These are phyloP conservation scores for Beauveria caledonica DNA, from an alignment of 2,329 filamentous ascomycete species.

Conservation along the genomic window DNA sequence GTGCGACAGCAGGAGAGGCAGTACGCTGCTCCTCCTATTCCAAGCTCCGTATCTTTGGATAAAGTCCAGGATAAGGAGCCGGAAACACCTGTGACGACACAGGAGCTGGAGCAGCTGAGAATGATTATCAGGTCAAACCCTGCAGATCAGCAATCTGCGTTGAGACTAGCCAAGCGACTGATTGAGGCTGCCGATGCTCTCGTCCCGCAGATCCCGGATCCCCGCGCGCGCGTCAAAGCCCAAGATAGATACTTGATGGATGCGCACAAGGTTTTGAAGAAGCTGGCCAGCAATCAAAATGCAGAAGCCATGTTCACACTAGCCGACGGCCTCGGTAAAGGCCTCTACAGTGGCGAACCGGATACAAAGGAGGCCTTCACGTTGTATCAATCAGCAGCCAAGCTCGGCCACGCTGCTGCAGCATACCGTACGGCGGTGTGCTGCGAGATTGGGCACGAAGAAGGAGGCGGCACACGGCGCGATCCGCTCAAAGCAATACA, in stretches of 20 bases:
- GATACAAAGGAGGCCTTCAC: slow-evolving; percentile 91
- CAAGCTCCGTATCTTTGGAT: slow-evolving; percentile 12
- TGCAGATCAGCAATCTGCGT: slow-evolving; percentile 60
- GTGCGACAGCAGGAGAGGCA: slow-evolving; percentile 25
- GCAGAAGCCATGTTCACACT: slow-evolving; percentile 88
- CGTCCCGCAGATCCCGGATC: slow-evolving; percentile 54
- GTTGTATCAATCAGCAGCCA: slow-evolving; percentile 89
- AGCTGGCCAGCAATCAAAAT: slow-evolving; percentile 65
- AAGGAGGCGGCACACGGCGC: slow-evolving; percentile 83
- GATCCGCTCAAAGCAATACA: slow-evolving; percentile 93
- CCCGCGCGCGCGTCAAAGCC: slow-evolving; percentile 63
- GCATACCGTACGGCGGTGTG: slow-evolving; percentile 95
- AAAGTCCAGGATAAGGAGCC: slow-evolving; percentile 9
- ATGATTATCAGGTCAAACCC: slow-evolving; percentile 62
- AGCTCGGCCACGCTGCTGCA: slow-evolving; percentile 74
- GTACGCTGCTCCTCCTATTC: slow-evolving; percentile 9
- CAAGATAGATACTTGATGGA: slow-evolving; percentile 80
- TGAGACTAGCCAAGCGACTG: slow-evolving; percentile 72
- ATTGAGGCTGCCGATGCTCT: slow-evolving; percentile 78
- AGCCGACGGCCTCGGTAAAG: slow-evolving; percentile 81
- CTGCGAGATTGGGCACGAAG: slow-evolving; percentile 91
- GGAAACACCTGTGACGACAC: slow-evolving; percentile 54
- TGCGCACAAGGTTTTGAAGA: slow-evolving; percentile 86
- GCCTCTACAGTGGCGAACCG: slow-evolving; percentile 65
- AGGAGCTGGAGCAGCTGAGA: slow-evolving; percentile 70